Percentiles rank a stretch among this genome's conserved stretches.
phyloP scores from a whole-genome alignment of 257 asterid species.

The Linaria vulgaris region DNA sequence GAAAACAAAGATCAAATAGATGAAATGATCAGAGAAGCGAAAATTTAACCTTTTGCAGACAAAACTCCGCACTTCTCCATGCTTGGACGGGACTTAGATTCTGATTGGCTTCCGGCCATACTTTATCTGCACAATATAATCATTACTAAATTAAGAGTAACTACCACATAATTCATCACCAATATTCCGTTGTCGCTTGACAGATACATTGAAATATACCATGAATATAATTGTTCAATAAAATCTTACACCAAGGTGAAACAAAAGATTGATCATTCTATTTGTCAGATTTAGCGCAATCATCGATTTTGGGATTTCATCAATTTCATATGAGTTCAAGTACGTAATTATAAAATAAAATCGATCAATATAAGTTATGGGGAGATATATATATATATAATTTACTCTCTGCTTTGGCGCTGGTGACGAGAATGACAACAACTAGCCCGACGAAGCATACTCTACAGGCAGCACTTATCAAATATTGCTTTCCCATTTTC shows the following conservation, averaged over 20 bases:
- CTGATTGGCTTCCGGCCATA: constrained; percentile 38
- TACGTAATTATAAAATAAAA: too few relatives aligned
- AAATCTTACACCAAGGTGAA: too few relatives aligned
- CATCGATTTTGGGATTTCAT: too few relatives aligned
- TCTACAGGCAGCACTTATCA: constrained; percentile 4
- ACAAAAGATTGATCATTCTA: too few relatives aligned
- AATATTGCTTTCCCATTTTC: constrained; percentile 27
- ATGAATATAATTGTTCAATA: too few relatives aligned
- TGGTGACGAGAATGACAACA: constrained; percentile 24
- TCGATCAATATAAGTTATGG: not conserved
- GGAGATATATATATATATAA: not conserved
- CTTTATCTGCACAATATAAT: constrained; percentile 39
- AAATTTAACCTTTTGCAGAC: constrained; percentile 42
- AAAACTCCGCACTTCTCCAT: constrained; percentile 54
- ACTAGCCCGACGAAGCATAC: constrained; percentile 17
- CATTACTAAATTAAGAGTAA: too few relatives aligned
- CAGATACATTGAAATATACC: too few relatives aligned
- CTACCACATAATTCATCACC: too few relatives aligned
- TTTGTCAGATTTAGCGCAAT: too few relatives aligned
- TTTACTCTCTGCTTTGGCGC: constrained; percentile 47
- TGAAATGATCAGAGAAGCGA: not conserved
- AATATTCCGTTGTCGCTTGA: too few relatives aligned
- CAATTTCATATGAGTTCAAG: too few relatives aligned
- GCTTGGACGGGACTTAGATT: constrained; percentile 44
- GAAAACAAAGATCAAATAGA: not conserved